phyloP scores from a whole-genome alignment of 306 rosid species.

The Vigna radiata region DNA sequence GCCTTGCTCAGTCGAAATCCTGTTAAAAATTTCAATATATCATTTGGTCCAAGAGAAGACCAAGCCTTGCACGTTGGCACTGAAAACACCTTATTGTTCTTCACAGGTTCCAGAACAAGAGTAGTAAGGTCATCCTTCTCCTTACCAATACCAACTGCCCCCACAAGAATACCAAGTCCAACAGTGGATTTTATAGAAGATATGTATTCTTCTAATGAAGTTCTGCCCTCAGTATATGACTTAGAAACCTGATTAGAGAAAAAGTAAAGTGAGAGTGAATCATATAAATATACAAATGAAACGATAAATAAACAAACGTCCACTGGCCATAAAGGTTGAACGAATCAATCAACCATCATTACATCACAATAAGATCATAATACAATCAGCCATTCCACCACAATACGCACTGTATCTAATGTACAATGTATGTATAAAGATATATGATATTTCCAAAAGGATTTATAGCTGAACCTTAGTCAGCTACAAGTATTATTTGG shows the following conservation, averaged over 20 bases:
- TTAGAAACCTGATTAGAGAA: constrained; percentile 60
- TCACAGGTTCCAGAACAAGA: constrained; percentile 58
- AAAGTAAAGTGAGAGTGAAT: constrained; percentile 25
- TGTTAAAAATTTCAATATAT: constrained; percentile 62
- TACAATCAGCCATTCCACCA: neutral
- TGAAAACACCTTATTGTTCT: constrained; percentile 52
- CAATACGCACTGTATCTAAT: neutral
- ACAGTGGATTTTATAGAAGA: constrained; percentile 61
- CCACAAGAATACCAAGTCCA: constrained; percentile 64
- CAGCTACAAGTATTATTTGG: neutral
- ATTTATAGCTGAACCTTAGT: no score
- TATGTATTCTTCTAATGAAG: constrained; percentile 66
- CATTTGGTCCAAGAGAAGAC: constrained; percentile 64
- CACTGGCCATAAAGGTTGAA: constrained; percentile 29
- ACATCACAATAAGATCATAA: constrained; percentile 6
- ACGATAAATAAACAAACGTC: constrained; percentile 2
- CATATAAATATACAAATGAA: neutral
- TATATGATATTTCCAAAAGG: neutral
- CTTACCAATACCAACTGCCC: constrained; percentile 69
- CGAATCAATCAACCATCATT: constrained; percentile 3
- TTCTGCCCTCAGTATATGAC: constrained; percentile 63
- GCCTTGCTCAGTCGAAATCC: constrained; percentile 74
- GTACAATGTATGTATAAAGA: neutral
- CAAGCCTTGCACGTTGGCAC: constrained; percentile 58
- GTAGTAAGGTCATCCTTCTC: constrained; percentile 72